A percentile compares a stretch with the other conserved stretches of the same genome.
These are phyloP conservation scores for Acacia pycnantha DNA, from an alignment of 331 rosid genomes.

Conservation along the genomic window DNA sequence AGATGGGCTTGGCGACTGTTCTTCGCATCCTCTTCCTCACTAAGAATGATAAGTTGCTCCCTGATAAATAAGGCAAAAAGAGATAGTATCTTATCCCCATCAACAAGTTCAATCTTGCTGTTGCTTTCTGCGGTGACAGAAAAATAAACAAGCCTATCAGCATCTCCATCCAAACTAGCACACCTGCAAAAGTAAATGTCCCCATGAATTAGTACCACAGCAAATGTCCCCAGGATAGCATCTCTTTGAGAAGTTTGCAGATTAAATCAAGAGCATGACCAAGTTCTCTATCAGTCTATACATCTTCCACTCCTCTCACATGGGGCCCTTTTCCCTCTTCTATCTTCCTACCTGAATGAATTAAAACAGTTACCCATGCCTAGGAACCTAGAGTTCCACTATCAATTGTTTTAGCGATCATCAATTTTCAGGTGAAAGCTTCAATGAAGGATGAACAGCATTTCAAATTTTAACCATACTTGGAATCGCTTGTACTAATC, in stretches of 20 bases:
- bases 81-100: constrained; percentile 91
- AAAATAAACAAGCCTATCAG: constrained; percentile 91
- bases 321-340: neutral
- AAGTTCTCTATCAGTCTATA: neutral
- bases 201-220: constrained; percentile 17
- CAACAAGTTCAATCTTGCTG: constrained; percentile 62
- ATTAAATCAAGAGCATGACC: constrained; percentile 15
- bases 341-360: neutral
- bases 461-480: neutral
- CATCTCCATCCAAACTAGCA: constrained; percentile 98
- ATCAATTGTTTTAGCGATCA: neutral
- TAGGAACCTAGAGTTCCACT: neutral
- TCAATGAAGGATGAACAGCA: neutral
- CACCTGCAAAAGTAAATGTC: constrained; percentile 80
- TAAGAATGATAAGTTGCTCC: constrained; percentile 72
- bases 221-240: constrained; percentile 15
- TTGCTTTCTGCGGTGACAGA: constrained; percentile 51
- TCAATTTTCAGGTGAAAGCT: neutral
- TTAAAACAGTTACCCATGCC: neutral
- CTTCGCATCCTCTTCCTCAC: constrained; percentile 33
- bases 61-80: constrained; percentile 73
- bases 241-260: neutral
- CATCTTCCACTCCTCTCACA: neutral
- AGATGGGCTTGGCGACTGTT: constrained; percentile 48
- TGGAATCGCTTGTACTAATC: neutral